Evolutionary conservation across 1,284 basidiomycete genomes (phyloP), one percentile per base, ranked within the genome.

Genomic region (Fomitopsis pinicola): DNA sequence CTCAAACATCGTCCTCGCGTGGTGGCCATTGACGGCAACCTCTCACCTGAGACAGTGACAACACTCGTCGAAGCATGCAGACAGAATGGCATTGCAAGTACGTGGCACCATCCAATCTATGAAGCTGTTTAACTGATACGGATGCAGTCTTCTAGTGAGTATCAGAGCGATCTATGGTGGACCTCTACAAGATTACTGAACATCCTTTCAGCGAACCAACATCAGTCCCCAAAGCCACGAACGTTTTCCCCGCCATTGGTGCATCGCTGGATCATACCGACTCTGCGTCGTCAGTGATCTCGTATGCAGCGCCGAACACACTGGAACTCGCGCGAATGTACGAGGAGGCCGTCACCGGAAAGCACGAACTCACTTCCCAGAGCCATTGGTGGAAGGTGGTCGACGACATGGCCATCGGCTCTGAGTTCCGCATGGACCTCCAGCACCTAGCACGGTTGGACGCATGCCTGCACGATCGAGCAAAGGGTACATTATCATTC

Each of bases 11-110:
- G 65, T 17, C 90, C 93, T 0, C 69, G 65, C 22, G 68, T 97
- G 17, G 81, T 97, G 17, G 91, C 86, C 1, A 73, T 97, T 33
- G 97, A 98, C 70, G 94, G 86, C 0, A 98, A 98, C 73, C 72
- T 94, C 54, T 81, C 82, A 0, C 69, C 85, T 0, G 73, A 80
- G 1, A 73, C 82, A 0, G 80, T 97, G 35, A 71, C 74, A 14
- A 64, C 72, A 0, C 63, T 95, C 12, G 75, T 94, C 7, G 64
- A 74, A 5, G 76, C 83, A 68, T 83, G 86, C 69, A 68, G 74
- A 46, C 65, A 76, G 40, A 68, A 78, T 45, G 67, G 73, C 5
- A 83, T 88, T 35, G 71, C 72, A 68, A 81, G 91, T 93, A 65
- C 64, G 85, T 75, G 12, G 10, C 28, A 26, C 60, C 36, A 30